These are phyloP conservation scores for Galerina marginata DNA, from an alignment of 768 basidiomycete species.

Conservation along the genomic window DNA sequence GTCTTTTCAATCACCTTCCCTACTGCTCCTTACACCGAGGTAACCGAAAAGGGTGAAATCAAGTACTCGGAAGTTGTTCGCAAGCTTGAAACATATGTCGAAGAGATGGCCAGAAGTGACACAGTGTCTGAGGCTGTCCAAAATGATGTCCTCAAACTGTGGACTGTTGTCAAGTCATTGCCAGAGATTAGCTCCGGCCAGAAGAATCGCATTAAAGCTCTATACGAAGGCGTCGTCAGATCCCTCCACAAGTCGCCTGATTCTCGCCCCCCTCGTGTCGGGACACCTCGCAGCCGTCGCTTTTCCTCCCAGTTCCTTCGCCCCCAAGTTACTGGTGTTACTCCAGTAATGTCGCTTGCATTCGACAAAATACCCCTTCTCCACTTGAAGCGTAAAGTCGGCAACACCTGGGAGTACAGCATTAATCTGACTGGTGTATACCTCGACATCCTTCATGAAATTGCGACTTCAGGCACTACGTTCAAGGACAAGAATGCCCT, in stretches of 20 bases:
- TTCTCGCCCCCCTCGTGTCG: slow-evolving; percentile 51
- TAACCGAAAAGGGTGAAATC: slow-evolving; percentile 93
- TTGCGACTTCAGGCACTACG: slow-evolving; percentile 96
- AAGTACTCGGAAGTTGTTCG: slow-evolving; percentile 95
- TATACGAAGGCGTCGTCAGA: slow-evolving; percentile 96
- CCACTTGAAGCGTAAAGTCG: slow-evolving; percentile 96
- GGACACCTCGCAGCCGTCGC: slow-evolving; percentile 70
- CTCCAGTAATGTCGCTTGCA: slow-evolving; percentile 74
- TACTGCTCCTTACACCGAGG: slow-evolving; percentile 94
- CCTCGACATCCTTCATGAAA: slow-evolving; percentile 96
- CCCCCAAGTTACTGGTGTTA: slow-evolving; percentile 78
- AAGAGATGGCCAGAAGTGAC: slow-evolving; percentile 97
- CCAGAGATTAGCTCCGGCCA: slow-evolving; percentile 97
- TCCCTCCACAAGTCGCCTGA: slow-evolving; percentile 86
- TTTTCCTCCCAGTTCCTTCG: slow-evolving; percentile 98
- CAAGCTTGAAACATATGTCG: slow-evolving; percentile 96
- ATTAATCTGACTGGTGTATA: slow-evolving; percentile 96
- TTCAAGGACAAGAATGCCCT: slow-evolving; percentile 99
- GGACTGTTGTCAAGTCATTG: slow-evolving; percentile 96
- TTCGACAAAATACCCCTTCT: slow-evolving; percentile 93
- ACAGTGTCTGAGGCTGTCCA: slow-evolving; percentile 85
- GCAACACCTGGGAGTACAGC: slow-evolving; percentile 94
- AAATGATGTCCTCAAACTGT: slow-evolving; percentile 94
- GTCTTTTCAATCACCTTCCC: slow-evolving; percentile 92
- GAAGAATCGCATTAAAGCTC: slow-evolving; percentile 91